Evolutionary conservation across 2,329 filamentous ascomycete genomes (phyloP).

Genomic region (Penicillium aurantiogriseum): DNA sequence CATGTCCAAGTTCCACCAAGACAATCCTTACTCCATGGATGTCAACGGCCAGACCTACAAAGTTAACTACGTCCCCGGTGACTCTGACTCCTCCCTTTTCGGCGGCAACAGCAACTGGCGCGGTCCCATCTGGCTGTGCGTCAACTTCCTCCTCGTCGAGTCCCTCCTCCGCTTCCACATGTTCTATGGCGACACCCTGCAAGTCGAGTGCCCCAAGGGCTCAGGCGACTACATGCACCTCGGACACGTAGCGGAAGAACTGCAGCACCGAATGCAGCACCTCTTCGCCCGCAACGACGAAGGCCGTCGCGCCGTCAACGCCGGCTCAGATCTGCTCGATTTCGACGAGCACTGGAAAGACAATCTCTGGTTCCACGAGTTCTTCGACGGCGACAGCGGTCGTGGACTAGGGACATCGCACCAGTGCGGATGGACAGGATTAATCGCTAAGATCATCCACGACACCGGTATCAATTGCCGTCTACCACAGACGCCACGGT

Average conservation of each 20-base stretch:
- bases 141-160: slow-evolving; percentile 93
- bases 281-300: slow-evolving; percentile 82
- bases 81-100: slow-evolving; percentile 92
- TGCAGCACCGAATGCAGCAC: slow-evolving; percentile 92
- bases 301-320: slow-evolving; percentile 84
- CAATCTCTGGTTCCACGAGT: slow-evolving; percentile 93
- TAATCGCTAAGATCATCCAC: slow-evolving; percentile 96
- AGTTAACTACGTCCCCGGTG: slow-evolving; percentile 88
- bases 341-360: slow-evolving; percentile 93
- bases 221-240: slow-evolving; percentile 95
- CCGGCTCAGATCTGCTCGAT: slow-evolving; percentile 78
- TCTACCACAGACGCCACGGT: slow-evolving; percentile 87
- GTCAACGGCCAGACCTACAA: slow-evolving; percentile 88
- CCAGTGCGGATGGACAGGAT: slow-evolving; percentile 93
- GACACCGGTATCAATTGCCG: slow-evolving; percentile 91
- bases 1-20: slow-evolving; percentile 84
- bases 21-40: slow-evolving; percentile 90
- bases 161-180: slow-evolving; percentile 93
- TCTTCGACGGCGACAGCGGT: slow-evolving; percentile 90
- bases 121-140: slow-evolving; percentile 91
- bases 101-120: slow-evolving; percentile 98
- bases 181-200: slow-evolving; percentile 85
- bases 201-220: slow-evolving; percentile 90
- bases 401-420: slow-evolving; percentile 88
- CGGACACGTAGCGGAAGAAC: slow-evolving; percentile 88